Conservation (phyloP, 305 asterid genomes). For the Withania somnifera region DNA sequence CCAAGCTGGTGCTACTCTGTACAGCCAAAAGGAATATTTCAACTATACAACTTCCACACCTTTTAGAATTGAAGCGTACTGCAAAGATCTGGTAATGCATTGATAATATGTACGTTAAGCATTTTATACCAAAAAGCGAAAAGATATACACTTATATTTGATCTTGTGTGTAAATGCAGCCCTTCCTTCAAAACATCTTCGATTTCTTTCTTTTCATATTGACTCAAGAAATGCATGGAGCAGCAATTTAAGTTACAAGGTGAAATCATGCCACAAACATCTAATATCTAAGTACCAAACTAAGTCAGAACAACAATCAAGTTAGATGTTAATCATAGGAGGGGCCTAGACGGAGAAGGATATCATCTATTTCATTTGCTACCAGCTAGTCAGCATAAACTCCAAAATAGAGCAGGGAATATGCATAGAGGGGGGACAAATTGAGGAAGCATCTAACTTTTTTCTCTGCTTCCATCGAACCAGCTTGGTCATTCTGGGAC, state of each 20-base stretch:
- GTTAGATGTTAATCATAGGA: not conserved
- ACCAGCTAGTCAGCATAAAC: not conserved
- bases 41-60: not conserved
- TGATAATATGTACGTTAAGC: not conserved
- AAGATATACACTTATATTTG: not conserved
- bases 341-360: not conserved
- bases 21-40: not conserved
- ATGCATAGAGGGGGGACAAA: not conserved
- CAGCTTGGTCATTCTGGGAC: constrained; percentile 24
- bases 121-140: not conserved
- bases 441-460: constrained; percentile 38
- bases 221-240: not conserved
- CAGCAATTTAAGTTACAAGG: not conserved
- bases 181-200: not conserved
- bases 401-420: constrained; percentile 1
- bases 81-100: not conserved
- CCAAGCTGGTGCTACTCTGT: not conserved
- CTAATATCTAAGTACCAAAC: not conserved
- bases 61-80: not conserved
- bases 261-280: not conserved
- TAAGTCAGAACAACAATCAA: not conserved
- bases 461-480: constrained; percentile 26
- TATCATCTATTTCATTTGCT: not conserved
- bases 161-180: not conserved
- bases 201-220: not conserved